Evolutionary conservation across 345 rosid species (phyloP), one percentile per base, ranked within the genome.

Genomic region (Moricandia moricandioides): DNA sequence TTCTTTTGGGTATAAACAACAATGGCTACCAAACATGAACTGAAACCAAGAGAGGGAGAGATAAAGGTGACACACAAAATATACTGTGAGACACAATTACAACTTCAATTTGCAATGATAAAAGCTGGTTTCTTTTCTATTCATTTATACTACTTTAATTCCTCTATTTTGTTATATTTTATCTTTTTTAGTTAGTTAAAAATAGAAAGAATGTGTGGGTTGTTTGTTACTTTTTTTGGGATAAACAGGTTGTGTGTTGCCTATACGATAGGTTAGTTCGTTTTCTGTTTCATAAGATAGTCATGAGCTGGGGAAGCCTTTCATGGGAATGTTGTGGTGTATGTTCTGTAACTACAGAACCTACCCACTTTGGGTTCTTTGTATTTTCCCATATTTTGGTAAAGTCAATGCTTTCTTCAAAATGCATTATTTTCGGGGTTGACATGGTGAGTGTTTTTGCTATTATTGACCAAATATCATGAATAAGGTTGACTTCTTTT

Each of bases 181-280:
- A 6, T 13, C 6, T 13, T 17, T 17, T 70, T 34, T 33, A 13
- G 11, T 49, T 13, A 34, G 26, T 33, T 12, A 17, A 8, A 16
- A 61, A 49, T 3, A 13, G 64, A 35, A 60, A 17, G 45, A 31
- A 61, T 31, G 26, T 39, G 31, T 55, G 17, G 24, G 24, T 21
- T 21, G 24, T 21, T 21, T 21, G 24, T 21, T 21, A 21, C 24
- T 21, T 21, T 21, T 21, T 2, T 21, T 21, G 21, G 31, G 14
- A 56, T 24, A 26, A 2, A 56, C 61, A 26, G 33, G 61, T 26
- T 56, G 61, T 55, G 27, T 56, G 61, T 39, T 39, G 33, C 21
- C 13, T 30, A 21, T 37, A 72, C 6, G 57, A 65, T 57, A 74
- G 13, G 65, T 65, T 65, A 37, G 40, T 52, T 63, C 6, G 70